Conservation (phyloP, 2,329 filamentous ascomycete species). For the Elsinoe batatas region DNA sequence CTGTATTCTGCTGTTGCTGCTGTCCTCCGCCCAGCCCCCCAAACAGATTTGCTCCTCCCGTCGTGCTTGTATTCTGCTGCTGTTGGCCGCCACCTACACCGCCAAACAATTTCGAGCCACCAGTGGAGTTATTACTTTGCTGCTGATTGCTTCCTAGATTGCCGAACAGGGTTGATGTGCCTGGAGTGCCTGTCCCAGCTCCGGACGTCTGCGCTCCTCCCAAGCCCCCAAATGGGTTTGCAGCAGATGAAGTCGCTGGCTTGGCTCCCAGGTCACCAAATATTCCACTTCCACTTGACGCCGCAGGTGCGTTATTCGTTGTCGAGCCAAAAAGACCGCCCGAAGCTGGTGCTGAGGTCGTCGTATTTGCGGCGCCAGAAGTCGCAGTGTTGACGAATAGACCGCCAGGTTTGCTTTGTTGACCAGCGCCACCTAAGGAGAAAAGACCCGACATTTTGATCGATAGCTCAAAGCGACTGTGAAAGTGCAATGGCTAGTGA, state of each 20-base stretch:
- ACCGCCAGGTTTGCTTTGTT: not conserved
- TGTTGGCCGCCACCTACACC: not conserved
- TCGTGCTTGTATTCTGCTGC: not conserved
- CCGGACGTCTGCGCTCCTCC: too few relatives aligned
- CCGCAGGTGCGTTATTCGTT: not conserved
- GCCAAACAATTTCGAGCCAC: not conserved
- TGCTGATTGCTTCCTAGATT: not conserved
- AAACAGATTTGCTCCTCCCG: not conserved
- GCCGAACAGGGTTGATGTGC: constrained; percentile 7
- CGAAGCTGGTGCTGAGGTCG: constrained; percentile 4
- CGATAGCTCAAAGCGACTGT: not conserved
- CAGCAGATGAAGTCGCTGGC: not conserved
- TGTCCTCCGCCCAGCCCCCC: constrained; percentile 1
- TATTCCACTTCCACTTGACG: not conserved
- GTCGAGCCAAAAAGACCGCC: constrained; percentile 1
- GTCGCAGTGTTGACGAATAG: not conserved
- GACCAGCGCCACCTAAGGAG: not conserved
- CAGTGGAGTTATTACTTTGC: not conserved
- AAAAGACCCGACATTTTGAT: not conserved
- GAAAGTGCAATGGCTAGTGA: not conserved
- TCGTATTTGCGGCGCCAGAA: not conserved
- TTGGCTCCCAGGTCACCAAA: not conserved
- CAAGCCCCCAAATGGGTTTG: too few relatives aligned
- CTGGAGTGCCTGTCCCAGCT: not conserved
- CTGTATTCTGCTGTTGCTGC: constrained; percentile 9